Evolutionary conservation across 2,329 filamentous ascomycete species (phyloP).

Genomic region (Sporothrix mexicana): DNA sequence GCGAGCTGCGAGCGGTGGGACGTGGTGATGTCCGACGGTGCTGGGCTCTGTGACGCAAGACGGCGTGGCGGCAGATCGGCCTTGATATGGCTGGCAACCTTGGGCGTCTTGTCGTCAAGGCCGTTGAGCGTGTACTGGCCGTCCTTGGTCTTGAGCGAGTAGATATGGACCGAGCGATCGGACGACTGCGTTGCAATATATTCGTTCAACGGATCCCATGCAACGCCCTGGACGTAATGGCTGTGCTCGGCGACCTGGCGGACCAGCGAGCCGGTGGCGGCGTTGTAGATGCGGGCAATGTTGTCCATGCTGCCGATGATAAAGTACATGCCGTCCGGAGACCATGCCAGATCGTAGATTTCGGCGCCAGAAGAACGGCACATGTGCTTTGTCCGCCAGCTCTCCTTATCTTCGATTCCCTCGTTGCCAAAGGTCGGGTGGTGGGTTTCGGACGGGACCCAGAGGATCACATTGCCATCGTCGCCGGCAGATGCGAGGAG

Average conservation of each 20-base stretch:
- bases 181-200: constrained; percentile 98
- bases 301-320: constrained; percentile 99
- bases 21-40: constrained; percentile 73
- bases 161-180: constrained; percentile 96
- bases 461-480: constrained; percentile 95
- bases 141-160: constrained; percentile 94
- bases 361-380: constrained; percentile 92
- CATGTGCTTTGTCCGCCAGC: constrained; percentile 97
- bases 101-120: constrained; percentile 71
- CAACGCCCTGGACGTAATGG: constrained; percentile 97
- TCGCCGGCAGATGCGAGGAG: constrained; percentile 93
- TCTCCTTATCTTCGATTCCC: constrained; percentile 88
- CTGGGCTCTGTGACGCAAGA: constrained; percentile 90
- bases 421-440: constrained; percentile 79
- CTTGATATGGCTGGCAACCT: constrained; percentile 76
- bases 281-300: constrained; percentile 94
- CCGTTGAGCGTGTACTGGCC: constrained; percentile 82
- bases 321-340: constrained; percentile 93
- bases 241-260: constrained; percentile 96
- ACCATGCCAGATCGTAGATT: constrained; percentile 98
- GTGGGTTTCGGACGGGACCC: constrained; percentile 84
- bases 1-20: constrained; percentile 67
- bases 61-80: constrained; percentile 92
- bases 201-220: constrained; percentile 98
- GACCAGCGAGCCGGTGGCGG: constrained; percentile 71